Conservation (phyloP, 2,329 filamentous ascomycete genomes). For the Pleoardoris graminearum region DNA sequence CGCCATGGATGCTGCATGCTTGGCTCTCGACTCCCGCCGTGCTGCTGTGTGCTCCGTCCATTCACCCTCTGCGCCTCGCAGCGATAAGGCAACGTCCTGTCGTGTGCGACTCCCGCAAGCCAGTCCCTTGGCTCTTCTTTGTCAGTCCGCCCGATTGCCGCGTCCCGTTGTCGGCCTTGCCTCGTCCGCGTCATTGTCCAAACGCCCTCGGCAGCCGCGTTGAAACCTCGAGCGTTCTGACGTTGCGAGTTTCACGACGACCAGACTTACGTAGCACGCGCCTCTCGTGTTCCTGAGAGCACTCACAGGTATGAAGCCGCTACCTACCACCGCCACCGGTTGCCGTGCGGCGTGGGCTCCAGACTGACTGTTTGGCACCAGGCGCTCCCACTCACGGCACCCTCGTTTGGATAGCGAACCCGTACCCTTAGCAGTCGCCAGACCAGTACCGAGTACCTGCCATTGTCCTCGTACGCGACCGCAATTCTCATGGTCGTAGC, state of each 20-base stretch:
- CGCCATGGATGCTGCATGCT: conserved; percentile 1
- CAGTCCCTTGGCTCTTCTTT: conserved; percentile 29
- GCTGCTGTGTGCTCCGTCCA: conserved; percentile 23
- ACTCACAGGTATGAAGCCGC: conserved; percentile 38
- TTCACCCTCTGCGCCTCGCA: conserved; percentile 18
- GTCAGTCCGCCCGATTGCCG: conserved; percentile 15
- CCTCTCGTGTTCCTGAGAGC: conserved; percentile 32
- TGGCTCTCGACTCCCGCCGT: conserved; percentile 16
- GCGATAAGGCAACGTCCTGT: conserved; percentile 14
- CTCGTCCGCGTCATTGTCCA: conserved; percentile 30
- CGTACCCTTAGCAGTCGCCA: conserved; percentile 17
- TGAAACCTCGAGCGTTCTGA: conserved; percentile 38
- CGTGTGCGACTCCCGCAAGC: conserved; percentile 15
- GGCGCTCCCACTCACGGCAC: conserved; percentile 33
- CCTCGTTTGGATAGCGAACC: conserved; percentile 44
- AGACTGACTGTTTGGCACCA: conserved; percentile 35
- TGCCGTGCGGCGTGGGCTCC: conserved; percentile 17
- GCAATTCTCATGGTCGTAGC: background rate
- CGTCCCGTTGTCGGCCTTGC: conserved; percentile 14
- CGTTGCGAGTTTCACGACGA: conserved; percentile 46
- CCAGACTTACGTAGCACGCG: conserved; percentile 42
- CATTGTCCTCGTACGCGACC: background rate
- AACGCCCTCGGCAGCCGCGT: conserved; percentile 27
- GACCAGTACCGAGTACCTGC: background rate
- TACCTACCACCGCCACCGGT: conserved; percentile 24